Conservation (phyloP, 768 basidiomycete species). For the Phanerodontia chrysosporium region DNA sequence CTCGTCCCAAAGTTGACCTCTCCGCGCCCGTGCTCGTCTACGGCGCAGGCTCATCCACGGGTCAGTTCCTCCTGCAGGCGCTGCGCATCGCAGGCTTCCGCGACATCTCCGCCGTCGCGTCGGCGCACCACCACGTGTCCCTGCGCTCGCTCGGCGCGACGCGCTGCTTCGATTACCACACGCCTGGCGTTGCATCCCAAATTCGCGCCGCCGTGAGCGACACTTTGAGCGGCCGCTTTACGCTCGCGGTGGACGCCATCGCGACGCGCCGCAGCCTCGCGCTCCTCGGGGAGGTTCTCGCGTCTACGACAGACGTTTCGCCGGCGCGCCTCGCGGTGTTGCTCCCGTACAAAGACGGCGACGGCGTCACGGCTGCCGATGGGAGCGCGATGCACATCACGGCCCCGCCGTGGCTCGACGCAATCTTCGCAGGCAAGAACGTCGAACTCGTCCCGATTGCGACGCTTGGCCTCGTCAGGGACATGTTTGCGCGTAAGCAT, state of each 20-base stretch:
- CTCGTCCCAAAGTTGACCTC: neutral
- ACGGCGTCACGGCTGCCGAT: neutral
- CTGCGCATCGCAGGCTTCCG: neutral
- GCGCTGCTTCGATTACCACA: slow-evolving; percentile 2
- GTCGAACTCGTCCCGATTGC: neutral
- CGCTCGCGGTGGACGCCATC: neutral
- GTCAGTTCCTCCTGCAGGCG: slow-evolving; percentile 1
- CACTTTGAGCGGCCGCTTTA: neutral
- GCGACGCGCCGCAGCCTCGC: neutral
- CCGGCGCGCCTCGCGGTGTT: neutral
- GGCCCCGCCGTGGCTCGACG: neutral
- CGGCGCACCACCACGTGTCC: slow-evolving; percentile 4
- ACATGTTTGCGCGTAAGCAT: neutral
- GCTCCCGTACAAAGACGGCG: neutral
- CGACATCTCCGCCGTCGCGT: neutral
- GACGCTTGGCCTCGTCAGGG: neutral
- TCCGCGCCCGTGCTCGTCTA: neutral
- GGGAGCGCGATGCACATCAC: neutral
- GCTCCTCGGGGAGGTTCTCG: neutral
- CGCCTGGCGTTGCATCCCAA: neutral
- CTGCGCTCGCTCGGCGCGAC: slow-evolving; percentile 4
- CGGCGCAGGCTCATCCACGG: slow-evolving; percentile 1
- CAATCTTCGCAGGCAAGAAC: neutral
- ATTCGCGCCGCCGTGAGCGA: neutral
- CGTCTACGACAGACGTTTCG: neutral